Evolutionary conservation across 2,329 filamentous ascomycete species (phyloP), one percentile per base, ranked within the genome.

Genomic region (Magnaporthiopsis incrustans): DNA sequence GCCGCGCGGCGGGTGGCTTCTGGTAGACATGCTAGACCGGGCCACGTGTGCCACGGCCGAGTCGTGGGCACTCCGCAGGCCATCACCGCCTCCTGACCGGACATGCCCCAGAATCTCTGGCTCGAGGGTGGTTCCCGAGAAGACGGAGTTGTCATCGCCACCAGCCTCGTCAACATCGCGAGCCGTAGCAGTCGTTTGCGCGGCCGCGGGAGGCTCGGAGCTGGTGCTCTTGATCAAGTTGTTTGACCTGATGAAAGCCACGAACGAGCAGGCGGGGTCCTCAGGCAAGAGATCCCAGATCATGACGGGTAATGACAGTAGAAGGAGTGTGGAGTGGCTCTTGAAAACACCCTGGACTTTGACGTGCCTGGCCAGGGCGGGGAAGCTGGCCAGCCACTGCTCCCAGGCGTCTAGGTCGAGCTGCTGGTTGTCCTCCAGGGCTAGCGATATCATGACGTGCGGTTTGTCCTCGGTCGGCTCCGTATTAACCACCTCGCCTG

Each of bases 331-430:
- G 0, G 84, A 86, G 68, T 86, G 82, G 61, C 84, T 86, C 69
- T 84, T 85, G 72, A 86, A 87, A 1, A 85, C 78, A 11, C 83
- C 84, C 68, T 87, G 83, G 7, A 87, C 79, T 68, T 85, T 85
- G 71, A 85, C 83, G 67, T 85, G 82, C 67, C 82, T 85, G 57
- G 83, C 83, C 64, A 86, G 74, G 2, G 82, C 80, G 0, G 84
- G 84, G 66, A 86, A 85, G 25, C 76, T 78, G 33, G 76, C 73
- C 3, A 86, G 76, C 83, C 84, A 86, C 64, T 80, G 77, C 69
- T 85, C 79, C 83, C 84, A 86, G 5, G 82, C 82, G 64, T 82
- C 79, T n/a, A 87, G 73, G 60, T 86, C 83, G 1, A 85, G 72
- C 18, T 76, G 74, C 66, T 85, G 83, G 62, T 86, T 78, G 14